Conservation (phyloP, 192 early-diverging fungal genomes). For the Linnemannia hyalina region DNA sequence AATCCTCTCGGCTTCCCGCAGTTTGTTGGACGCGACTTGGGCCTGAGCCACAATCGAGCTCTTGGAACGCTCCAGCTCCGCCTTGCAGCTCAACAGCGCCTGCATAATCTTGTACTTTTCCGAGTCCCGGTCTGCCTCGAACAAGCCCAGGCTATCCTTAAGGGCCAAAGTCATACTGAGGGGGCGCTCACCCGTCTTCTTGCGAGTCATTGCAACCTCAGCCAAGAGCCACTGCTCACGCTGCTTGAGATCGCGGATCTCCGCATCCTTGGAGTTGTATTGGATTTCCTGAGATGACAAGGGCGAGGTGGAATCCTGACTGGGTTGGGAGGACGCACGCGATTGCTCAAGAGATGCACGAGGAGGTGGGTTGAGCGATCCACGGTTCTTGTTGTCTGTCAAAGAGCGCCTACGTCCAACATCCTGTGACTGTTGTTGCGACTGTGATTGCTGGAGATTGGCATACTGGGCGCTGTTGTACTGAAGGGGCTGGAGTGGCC, state of each 20-base stretch:
- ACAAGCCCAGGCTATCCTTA: constrained; percentile 53
- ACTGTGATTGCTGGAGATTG: neutral
- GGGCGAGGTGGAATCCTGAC: neutral
- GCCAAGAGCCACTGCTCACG: constrained; percentile 53
- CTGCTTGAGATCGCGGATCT: constrained; percentile 45
- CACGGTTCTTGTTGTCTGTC: constrained; percentile 26
- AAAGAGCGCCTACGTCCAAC: constrained; percentile 12
- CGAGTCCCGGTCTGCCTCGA: constrained; percentile 58
- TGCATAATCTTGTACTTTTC: constrained; percentile 61
- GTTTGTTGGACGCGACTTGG: constrained; percentile 60
- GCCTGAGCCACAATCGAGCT: constrained; percentile 59
- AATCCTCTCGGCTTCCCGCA: constrained; percentile 64
- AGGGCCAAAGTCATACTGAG: constrained; percentile 14
- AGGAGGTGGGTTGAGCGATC: constrained; percentile 16
- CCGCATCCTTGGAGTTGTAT: constrained; percentile 32
- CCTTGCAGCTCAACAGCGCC: constrained; percentile 58
- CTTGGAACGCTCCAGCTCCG: constrained; percentile 60
- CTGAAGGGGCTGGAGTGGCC: constrained; percentile 15
- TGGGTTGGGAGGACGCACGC: neutral
- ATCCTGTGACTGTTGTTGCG: constrained; percentile 28
- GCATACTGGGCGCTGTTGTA: constrained; percentile 5
- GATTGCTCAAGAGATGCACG: constrained; percentile 33
- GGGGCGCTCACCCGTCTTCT: constrained; percentile 31
- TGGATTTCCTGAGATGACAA: constrained; percentile 3
- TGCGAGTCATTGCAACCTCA: constrained; percentile 46